Evolutionary conservation across 768 basidiomycete species (phyloP).

Genomic region (Mycena sanguinolenta): DNA sequence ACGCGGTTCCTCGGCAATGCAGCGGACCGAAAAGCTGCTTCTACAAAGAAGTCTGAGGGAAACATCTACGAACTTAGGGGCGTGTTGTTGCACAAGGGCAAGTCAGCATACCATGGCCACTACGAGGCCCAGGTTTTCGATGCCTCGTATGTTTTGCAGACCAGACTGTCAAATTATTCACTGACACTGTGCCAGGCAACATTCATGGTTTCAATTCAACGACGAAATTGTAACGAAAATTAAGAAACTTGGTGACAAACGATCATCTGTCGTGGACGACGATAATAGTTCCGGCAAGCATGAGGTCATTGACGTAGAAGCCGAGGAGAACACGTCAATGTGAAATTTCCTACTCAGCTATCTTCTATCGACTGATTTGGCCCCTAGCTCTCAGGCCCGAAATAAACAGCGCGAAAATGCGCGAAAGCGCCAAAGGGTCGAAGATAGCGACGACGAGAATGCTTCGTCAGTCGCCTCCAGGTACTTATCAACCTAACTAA

Average conservation of each 20-base stretch:
- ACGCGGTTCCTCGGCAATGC: conserved; percentile 64
- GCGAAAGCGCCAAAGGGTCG: conserved; percentile 67
- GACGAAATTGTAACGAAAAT: conserved; percentile 87
- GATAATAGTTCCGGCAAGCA: conserved; percentile 44
- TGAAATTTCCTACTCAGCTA: conserved; percentile 8
- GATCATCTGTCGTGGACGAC: conserved; percentile 34
- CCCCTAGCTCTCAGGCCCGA: conserved; percentile 36
- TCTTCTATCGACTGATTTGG: conserved; percentile 5
- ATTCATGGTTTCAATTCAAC: conserved; percentile 92
- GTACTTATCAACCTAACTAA: background rate
- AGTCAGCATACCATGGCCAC: conserved; percentile 93
- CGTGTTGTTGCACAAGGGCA: conserved; percentile 89
- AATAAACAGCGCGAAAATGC: conserved; percentile 54
- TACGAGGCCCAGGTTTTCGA: conserved; percentile 91
- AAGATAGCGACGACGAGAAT: conserved; percentile 71
- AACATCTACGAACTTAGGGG: conserved; percentile 86
- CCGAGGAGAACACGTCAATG: conserved; percentile 44
- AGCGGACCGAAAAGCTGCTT: conserved; percentile 35
- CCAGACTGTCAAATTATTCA: background rate
- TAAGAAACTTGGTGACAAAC: conserved; percentile 64
- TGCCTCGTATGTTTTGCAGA: conserved; percentile 61
- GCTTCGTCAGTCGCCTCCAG: conserved; percentile 34
- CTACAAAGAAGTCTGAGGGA: conserved; percentile 30
- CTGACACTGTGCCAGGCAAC: conserved; percentile 56
- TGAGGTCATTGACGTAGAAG: conserved; percentile 38